Base-by-base conservation (phyloP, 495 filamentous ascomycete species). In the Daldinia decipiens region DNA sequence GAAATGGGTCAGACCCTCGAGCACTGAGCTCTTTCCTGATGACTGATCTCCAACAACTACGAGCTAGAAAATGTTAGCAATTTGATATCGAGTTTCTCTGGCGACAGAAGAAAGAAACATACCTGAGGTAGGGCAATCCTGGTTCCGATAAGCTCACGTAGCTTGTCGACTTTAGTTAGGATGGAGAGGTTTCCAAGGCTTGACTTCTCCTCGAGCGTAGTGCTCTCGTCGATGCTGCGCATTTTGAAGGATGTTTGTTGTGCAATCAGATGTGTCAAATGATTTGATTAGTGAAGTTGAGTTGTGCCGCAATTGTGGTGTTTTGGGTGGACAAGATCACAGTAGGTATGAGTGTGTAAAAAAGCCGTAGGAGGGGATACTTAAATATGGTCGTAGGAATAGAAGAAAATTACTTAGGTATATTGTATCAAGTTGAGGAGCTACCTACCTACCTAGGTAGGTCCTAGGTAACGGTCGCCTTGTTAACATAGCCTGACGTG, bases 31-130 rank as follows among this genome's bases (percentile, higher is more conserved):
- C 67, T 89, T 89, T 13, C 87, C 86, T 5, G 81, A 82, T 0
- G 82, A 85, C 70, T 87, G 84, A 63, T 82, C 79, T 15, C 85
- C 84, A 5, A 81, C 83, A 24, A 84, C 83, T 13, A 84, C 80
- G 31, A 82, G 77, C 80, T 83, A 67, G 47, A 13, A 11, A 9
- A n/a, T 36, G 9, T 60, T 12, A 70, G 34, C 39, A 36, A 19
- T 6, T 7, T 9, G 4, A 1, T 43, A 29, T 0, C 2, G 5
- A 31, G 0, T 11, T 32, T 29, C 1, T 29, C 27, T 29, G 27
- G 5, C 27, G 27, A 5, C 7, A 29, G 27, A 29, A 29, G 27
- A 29, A 29, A 29, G 27, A 29, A 29, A 29, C 27, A 29, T 29
- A 78, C 73, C 43, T 82, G 80, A 43, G 81, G 81, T 21, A 83